Conservation (phyloP, 2,329 filamentous ascomycete species). For the Nectriaceae sp. region DNA sequence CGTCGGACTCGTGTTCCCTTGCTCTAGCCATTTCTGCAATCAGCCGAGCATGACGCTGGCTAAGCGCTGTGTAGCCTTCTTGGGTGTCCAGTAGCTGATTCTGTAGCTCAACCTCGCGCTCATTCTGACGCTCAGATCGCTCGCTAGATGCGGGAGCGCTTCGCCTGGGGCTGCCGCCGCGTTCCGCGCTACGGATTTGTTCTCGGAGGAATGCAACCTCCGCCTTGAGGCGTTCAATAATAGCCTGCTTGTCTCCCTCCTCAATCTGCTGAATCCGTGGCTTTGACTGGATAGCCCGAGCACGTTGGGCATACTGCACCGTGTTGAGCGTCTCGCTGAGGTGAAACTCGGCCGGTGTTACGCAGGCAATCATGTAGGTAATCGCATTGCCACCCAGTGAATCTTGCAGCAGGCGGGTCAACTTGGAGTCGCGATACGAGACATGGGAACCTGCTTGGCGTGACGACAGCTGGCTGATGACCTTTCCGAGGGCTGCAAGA, state of each 20-base stretch:
- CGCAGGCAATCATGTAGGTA: constrained; percentile 99
- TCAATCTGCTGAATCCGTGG: constrained; percentile 93
- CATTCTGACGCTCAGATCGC: constrained; percentile 75
- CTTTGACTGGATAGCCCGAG: constrained; percentile 95
- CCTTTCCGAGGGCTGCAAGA: constrained; percentile 91
- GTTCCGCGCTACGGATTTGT: constrained; percentile 79
- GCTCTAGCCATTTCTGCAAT: constrained; percentile 92
- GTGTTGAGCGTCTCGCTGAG: constrained; percentile 97
- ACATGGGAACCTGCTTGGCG: constrained; percentile 86
- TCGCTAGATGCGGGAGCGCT: constrained; percentile 60
- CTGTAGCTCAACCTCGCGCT: constrained; percentile 86
- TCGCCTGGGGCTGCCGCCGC: constrained; percentile 57
- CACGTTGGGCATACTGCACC: constrained; percentile 94
- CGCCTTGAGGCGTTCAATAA: constrained; percentile 90
- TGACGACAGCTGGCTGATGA: constrained; percentile 96
- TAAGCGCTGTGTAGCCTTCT: constrained; percentile 91
- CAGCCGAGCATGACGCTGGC: constrained; percentile 90
- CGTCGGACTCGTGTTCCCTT: constrained; percentile 66
- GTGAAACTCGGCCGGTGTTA: constrained; percentile 95
- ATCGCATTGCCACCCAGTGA: constrained; percentile 96
- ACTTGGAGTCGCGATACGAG: constrained; percentile 96
- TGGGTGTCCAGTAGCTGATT: constrained; percentile 91
- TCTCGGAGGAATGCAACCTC: constrained; percentile 93
- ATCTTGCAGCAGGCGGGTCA: constrained; percentile 93
- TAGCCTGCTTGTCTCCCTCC: constrained; percentile 88